phyloP scores from a whole-genome alignment of 2,329 filamentous ascomycete species.

The Neonectria faginata region DNA sequence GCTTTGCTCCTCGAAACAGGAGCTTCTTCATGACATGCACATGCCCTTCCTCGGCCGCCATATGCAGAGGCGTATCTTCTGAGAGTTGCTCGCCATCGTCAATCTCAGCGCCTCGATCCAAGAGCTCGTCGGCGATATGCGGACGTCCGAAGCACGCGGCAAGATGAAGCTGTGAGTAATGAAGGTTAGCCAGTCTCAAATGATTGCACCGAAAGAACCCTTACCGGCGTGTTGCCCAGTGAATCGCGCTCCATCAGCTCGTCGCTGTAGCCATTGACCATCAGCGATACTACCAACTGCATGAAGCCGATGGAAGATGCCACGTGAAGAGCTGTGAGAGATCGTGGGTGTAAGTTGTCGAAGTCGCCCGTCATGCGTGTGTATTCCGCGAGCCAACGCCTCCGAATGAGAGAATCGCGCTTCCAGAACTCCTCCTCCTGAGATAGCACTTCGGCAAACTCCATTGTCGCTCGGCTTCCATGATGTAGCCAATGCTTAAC shows the following conservation, averaged over 20 bases:
- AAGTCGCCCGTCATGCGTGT: conserved; percentile 49
- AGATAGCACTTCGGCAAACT: conserved; percentile 56
- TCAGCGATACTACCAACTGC: conserved; percentile 52
- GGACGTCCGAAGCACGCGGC: conserved; percentile 29
- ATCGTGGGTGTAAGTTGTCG: conserved; percentile 44
- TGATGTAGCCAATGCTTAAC: conserved; percentile 57
- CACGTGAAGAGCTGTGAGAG: conserved; percentile 53
- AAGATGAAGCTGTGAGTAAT: conserved; percentile 27
- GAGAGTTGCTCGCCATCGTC: conserved; percentile 48
- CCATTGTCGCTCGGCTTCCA: conserved; percentile 55
- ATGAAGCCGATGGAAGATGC: conserved; percentile 54
- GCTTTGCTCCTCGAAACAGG: conserved; percentile 51
- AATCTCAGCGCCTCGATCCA: conserved; percentile 26
- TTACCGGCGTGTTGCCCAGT: conserved; percentile 50
- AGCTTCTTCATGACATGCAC: conserved; percentile 56
- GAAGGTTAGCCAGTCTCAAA: conserved; percentile 42
- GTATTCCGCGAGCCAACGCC: conserved; percentile 54
- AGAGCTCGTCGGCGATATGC: conserved; percentile 30
- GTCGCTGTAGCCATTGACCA: conserved; percentile 52
- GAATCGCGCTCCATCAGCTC: conserved; percentile 51
- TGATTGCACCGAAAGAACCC: conserved; percentile 45
- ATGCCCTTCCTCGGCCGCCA: conserved; percentile 54
- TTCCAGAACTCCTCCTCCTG: conserved; percentile 55
- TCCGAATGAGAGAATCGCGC: conserved; percentile 49
- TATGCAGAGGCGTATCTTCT: conserved; percentile 52